Percentiles rank a stretch among this genome's conserved stretches.
These are phyloP conservation scores for Fagopyrum tataricum DNA, from an alignment of 148 eudicot species.

Conservation along the genomic window DNA sequence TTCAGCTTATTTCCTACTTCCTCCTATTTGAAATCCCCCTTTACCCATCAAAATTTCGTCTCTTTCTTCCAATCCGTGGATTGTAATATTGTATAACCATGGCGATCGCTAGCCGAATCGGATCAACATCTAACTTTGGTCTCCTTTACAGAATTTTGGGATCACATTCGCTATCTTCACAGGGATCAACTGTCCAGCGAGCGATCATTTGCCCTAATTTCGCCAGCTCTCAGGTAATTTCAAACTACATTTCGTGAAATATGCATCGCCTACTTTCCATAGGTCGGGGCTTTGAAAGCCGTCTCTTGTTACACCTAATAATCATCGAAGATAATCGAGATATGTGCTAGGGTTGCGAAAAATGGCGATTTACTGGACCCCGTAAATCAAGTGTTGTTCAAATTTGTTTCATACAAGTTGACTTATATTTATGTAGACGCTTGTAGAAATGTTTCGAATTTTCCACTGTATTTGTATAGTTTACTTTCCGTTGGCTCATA, in stretches of 20 bases:
- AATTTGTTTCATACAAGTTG: not conserved
- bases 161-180: conserved; percentile 31
- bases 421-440: not conserved
- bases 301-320: not conserved
- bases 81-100: conserved; percentile 19
- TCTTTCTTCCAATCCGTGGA: too few species aligned
- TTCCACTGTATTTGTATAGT: too few species aligned
- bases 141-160: conserved; percentile 20
- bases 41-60: too few species aligned
- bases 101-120: conserved; percentile 63
- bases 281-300: not conserved
- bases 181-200: conserved; percentile 29
- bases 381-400: not conserved
- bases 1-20: too few species aligned
- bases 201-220: conserved; percentile 28
- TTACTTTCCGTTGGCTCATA: not conserved
- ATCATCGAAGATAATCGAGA: not conserved
- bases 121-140: conserved; percentile 41
- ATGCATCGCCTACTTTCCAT: not conserved
- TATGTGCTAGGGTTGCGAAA: not conserved
- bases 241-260: not conserved
- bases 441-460: not conserved
- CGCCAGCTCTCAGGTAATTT: conserved; percentile 39
- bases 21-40: too few species aligned
- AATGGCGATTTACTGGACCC: not conserved